Percentiles rank a stretch among this genome's conserved stretches.
Evolutionary conservation across 768 basidiomycete genomes (phyloP).

Genomic region (Mycena rosella): DNA sequence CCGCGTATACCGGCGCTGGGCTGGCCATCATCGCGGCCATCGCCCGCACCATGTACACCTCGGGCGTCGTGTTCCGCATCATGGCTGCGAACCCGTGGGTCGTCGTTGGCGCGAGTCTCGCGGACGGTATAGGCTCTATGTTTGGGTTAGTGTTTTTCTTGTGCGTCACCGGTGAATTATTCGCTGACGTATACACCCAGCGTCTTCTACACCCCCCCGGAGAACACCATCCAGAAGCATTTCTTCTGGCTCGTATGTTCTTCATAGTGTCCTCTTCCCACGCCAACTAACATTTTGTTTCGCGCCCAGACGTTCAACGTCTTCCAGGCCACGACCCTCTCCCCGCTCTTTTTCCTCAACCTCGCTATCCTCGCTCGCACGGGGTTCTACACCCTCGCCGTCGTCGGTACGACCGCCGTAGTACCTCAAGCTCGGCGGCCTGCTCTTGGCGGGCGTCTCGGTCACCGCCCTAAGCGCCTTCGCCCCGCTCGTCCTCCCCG

Average conservation of each 20-base stretch:
- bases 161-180: too few species aligned
- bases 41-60: constrained; percentile 83
- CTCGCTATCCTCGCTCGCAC: constrained; percentile 90
- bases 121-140: constrained; percentile 87
- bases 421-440: constrained; percentile 89
- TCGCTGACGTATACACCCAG: too few species aligned
- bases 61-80: constrained; percentile 75
- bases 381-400: constrained; percentile 88
- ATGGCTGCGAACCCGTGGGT: constrained; percentile 92
- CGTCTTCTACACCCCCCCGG: constrained; percentile 81
- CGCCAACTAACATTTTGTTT: not conserved
- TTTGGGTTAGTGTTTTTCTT: too few species aligned
- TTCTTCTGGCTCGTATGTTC: constrained; percentile 80
- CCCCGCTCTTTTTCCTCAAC: constrained; percentile 89
- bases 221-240: constrained; percentile 82
- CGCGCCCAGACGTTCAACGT: constrained; percentile 79
- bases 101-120: constrained; percentile 85
- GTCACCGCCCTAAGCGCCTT: constrained; percentile 90
- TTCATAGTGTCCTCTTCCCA: not conserved
- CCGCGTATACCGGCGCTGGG: constrained; percentile 88
- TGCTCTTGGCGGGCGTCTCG: constrained; percentile 89
- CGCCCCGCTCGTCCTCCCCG: constrained; percentile 89
- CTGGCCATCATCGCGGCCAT: constrained; percentile 80
- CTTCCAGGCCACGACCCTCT: constrained; percentile 88
- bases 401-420: constrained; percentile 90